phyloP scores from a whole-genome alignment of 345 rosid genomes.

The Eucalyptus leucophloia region DNA sequence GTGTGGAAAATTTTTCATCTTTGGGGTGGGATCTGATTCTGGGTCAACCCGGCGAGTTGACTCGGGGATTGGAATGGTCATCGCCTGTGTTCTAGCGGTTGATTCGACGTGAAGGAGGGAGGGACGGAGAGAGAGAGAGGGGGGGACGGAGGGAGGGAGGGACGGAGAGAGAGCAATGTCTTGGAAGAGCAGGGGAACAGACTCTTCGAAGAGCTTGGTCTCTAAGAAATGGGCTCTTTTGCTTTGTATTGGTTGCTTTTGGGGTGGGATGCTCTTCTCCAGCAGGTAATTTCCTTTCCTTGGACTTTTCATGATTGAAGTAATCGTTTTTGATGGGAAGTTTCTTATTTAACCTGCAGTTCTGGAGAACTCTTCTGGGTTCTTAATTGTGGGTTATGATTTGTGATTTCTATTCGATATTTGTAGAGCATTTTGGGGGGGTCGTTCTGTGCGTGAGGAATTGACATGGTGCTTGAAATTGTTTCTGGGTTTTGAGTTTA shows the following conservation, averaged over 20 bases:
- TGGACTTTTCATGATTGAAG: neutral
- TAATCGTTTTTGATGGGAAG: neutral
- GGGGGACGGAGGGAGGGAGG: neutral
- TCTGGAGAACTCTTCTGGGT: neutral
- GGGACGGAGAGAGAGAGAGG: neutral
- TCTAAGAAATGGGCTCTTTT: conserved; percentile 77
- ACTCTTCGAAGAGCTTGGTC: conserved; percentile 32
- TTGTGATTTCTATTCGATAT: neutral
- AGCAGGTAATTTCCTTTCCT: conserved; percentile 28
- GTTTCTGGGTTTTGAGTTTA: neutral
- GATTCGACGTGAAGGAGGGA: neutral
- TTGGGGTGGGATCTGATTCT: conserved; percentile 24
- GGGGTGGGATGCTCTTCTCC: conserved; percentile 86
- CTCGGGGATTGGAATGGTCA: conserved; percentile 2
- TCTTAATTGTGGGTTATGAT: neutral
- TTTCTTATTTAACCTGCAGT: neutral
- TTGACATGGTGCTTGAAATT: neutral
- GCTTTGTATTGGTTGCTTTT: conserved; percentile 86
- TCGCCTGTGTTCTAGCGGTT: neutral
- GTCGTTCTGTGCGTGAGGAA: neutral
- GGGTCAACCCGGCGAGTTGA: conserved; percentile 6
- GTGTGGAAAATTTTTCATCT: neutral
- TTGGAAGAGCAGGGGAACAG: conserved; percentile 56
- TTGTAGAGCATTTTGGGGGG: neutral
- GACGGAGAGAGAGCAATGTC: conserved; percentile 11